Conservation (phyloP, 2,329 filamentous ascomycete species). For the Dendrostoma leiphaemia region DNA sequence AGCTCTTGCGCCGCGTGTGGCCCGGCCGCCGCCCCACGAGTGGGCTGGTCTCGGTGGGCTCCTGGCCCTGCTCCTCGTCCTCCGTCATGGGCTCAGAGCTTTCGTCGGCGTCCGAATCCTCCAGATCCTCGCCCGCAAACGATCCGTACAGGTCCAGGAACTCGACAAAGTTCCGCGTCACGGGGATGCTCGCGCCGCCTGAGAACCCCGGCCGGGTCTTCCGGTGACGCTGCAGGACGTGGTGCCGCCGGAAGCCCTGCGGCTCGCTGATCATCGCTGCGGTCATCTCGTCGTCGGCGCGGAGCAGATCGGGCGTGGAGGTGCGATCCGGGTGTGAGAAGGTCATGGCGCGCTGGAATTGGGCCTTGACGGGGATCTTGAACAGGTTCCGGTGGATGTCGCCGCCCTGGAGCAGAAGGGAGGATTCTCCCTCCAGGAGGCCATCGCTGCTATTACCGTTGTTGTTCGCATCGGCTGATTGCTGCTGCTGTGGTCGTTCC, state of each 20-base stretch:
- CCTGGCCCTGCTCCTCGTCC: constrained; percentile 25
- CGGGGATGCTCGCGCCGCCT: constrained; percentile 35
- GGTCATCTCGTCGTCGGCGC: constrained; percentile 14
- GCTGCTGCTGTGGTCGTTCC: constrained; percentile 24
- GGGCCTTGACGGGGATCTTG: constrained; percentile 59
- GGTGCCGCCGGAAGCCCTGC: constrained; percentile 50
- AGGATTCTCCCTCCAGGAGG: constrained; percentile 52
- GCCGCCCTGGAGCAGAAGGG: constrained; percentile 69
- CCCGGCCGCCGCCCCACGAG: constrained; percentile 56
- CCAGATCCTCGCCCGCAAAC: constrained; percentile 72
- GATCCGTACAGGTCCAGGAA: constrained; percentile 74
- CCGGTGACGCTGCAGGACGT: constrained; percentile 35
- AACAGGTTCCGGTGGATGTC: constrained; percentile 79
- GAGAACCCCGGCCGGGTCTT: constrained; percentile 24
- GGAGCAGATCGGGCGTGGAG: constrained; percentile 11
- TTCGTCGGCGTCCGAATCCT: constrained; percentile 59
- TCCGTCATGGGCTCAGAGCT: constrained; percentile 35
- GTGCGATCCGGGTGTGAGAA: constrained; percentile 18
- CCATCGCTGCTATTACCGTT: neutral
- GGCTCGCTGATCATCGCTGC: constrained; percentile 39
- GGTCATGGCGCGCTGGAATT: constrained; percentile 28
- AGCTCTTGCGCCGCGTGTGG: constrained; percentile 39
- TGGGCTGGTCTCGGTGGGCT: constrained; percentile 52
- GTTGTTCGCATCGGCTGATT: no score
- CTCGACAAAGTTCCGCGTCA: constrained; percentile 70